Conservation (phyloP, 305 asterid species). For the Caryopteris hybrid region DNA sequence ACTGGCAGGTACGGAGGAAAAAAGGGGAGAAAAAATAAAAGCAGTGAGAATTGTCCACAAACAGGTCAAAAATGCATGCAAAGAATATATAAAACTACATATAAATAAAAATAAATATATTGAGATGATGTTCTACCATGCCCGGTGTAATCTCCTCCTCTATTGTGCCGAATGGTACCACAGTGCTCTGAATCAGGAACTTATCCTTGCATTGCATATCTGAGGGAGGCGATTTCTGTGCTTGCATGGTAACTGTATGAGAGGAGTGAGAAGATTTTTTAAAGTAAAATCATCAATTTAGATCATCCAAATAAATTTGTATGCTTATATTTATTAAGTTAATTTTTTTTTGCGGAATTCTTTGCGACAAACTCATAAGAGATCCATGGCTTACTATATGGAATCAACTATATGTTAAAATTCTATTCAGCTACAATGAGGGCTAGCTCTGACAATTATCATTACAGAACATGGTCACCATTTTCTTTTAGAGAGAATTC, state of each 20-base stretch:
- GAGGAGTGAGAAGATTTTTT: slow-evolving; percentile 6
- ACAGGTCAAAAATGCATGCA: not conserved
- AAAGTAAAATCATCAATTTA: not conserved
- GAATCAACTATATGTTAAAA: not conserved
- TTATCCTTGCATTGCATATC: slow-evolving; percentile 84
- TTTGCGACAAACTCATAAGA: not conserved
- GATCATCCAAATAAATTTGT: not conserved
- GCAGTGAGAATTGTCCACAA: too few relatives aligned
- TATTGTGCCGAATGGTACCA: slow-evolving; percentile 63
- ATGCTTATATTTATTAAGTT: not conserved
- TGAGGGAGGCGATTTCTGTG: slow-evolving; percentile 58
- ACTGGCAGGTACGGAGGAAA: slow-evolving; percentile 38
- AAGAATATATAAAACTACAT: slow-evolving; percentile 13
- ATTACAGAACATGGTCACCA: not conserved
- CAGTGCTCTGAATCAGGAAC: slow-evolving; percentile 76
- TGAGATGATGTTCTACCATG: slow-evolving; percentile 49
- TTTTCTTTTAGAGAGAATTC: not conserved
- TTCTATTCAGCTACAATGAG: not conserved
- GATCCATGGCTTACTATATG: not conserved
- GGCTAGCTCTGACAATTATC: not conserved
- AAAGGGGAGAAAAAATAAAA: too few relatives aligned
- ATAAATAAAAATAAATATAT: slow-evolving; percentile 16
- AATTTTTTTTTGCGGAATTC: not conserved
- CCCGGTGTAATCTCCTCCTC: slow-evolving; percentile 67
- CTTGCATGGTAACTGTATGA: slow-evolving; percentile 82